These are phyloP conservation scores for Porphyrellus cyaneotinctus DNA, from an alignment of 768 basidiomycete species.

Conservation along the genomic window DNA sequence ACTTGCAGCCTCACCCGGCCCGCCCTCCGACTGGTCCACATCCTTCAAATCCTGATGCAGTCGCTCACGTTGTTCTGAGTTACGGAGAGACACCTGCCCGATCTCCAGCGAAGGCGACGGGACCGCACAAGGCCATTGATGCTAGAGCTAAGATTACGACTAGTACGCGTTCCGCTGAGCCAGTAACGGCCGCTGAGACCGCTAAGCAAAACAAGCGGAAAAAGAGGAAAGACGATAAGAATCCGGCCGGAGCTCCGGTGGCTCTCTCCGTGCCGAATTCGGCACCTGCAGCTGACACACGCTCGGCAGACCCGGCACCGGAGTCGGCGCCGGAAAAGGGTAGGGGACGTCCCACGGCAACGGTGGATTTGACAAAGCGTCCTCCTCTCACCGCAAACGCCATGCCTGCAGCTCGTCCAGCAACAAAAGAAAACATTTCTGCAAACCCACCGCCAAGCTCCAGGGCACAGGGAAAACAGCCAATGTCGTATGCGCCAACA, in stretches of 20 bases:
- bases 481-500: slow-evolving; percentile 64
- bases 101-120: slow-evolving; percentile 3
- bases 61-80: slow-evolving; percentile 40
- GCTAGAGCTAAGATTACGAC: slow-evolving; percentile 29
- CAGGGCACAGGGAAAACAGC: slow-evolving; percentile 88
- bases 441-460: slow-evolving; percentile 60
- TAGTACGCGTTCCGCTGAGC: slow-evolving; percentile 24
- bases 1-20: slow-evolving; percentile 25
- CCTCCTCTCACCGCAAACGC: slow-evolving; percentile 38
- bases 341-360: slow-evolving; percentile 29
- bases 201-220: slow-evolving; percentile 38
- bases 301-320: slow-evolving; percentile 31
- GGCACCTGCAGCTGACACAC: slow-evolving; percentile 19
- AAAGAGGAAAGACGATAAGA: slow-evolving; percentile 39
- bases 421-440: slow-evolving; percentile 36
- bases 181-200: slow-evolving; percentile 9
- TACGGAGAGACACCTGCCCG: slow-evolving; percentile 33
- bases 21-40: slow-evolving; percentile 17
- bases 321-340: slow-evolving; percentile 33
- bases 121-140: slow-evolving; percentile 11
- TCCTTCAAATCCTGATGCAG: slow-evolving; percentile 23
- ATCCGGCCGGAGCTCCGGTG: slow-evolving; percentile 23
- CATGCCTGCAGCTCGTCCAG: slow-evolving; percentile 41
- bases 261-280: slow-evolving; percentile 27
- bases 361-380: slow-evolving; percentile 36